phyloP scores from a whole-genome alignment of 2,329 filamentous ascomycete genomes.

The Colletotrichum filicis region DNA sequence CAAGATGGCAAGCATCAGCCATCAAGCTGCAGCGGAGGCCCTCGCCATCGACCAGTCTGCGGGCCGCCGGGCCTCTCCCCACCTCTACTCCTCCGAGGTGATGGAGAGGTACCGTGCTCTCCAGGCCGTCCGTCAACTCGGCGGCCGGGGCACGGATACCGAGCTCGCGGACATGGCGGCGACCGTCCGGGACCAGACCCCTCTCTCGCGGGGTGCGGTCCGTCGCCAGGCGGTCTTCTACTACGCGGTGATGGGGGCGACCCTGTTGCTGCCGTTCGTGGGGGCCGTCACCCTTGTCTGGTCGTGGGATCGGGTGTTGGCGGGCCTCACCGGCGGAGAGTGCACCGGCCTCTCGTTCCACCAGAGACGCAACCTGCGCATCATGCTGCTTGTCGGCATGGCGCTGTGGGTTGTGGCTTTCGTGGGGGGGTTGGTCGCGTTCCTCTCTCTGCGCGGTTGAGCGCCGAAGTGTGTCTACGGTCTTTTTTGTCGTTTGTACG shows the following conservation, averaged over 20 bases:
- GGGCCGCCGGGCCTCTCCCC: conserved; percentile 15
- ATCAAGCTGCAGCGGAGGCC: conserved; percentile 4
- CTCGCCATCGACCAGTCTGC: conserved; percentile 16
- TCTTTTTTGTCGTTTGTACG: neutral
- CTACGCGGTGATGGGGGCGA: conserved; percentile 2
- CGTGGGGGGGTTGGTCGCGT: conserved; percentile 2
- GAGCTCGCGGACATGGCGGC: conserved; percentile 30
- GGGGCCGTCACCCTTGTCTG: conserved; percentile 6
- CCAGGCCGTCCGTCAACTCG: conserved; percentile 12
- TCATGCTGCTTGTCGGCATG: conserved; percentile 21
- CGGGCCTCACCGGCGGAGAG: conserved; percentile 23
- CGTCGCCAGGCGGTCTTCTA: conserved; percentile 20
- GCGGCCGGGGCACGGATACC: conserved; percentile 28
- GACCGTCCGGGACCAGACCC: neutral
- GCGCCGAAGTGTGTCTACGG: neutral
- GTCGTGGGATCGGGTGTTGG: conserved; percentile 2
- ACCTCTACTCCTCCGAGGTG: conserved; percentile 12
- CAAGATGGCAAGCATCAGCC: neutral
- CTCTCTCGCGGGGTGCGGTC: conserved; percentile 13
- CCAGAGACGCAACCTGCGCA: conserved; percentile 26
- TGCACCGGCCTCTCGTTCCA: conserved; percentile 28
- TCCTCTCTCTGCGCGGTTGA: conserved; percentile 10
- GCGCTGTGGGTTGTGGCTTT: conserved; percentile 18
- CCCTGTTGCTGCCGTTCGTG: conserved; percentile 16
- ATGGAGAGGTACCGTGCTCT: conserved; percentile 5